phyloP scores from a whole-genome alignment of 805 yeast species.

The Cyberlindnera nakhonratchasimensis region DNA sequence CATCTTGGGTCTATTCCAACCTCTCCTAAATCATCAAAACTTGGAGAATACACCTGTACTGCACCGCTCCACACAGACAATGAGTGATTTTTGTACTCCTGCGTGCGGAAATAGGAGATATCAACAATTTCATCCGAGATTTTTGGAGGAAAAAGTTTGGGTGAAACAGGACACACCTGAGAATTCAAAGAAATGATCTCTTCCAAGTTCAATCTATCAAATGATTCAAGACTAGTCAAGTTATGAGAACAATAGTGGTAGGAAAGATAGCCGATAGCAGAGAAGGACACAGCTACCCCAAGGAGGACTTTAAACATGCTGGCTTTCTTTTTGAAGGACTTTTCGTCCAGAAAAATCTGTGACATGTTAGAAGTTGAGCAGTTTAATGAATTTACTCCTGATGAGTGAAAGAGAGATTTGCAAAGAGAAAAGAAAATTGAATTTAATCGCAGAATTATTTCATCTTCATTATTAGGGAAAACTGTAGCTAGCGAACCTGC shows the following conservation, averaged over 20 bases:
- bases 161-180: conserved; percentile 6
- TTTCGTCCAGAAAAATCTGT: conserved; percentile 3
- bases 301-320: not conserved
- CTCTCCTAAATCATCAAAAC: conserved; percentile 13
- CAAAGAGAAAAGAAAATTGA: not conserved
- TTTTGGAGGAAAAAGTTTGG: conserved; percentile 8
- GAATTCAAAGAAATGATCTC: not conserved
- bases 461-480: too few species aligned
- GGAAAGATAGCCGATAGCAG: conserved; percentile 2
- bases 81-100: conserved; percentile 15
- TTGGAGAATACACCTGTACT: conserved; percentile 13
- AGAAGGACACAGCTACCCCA: conserved; percentile 1
- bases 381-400: too few species aligned
- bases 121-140: conserved; percentile 4
- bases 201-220: not conserved
- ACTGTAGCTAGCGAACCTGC: too few species aligned
- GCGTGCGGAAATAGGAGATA: conserved; percentile 12
- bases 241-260: not conserved
- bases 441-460: not conserved
- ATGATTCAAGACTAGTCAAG: not conserved
- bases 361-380: not conserved
- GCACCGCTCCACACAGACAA: conserved; percentile 14
- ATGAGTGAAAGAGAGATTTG: not conserved
- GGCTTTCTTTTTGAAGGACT: not conserved
- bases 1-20: conserved; percentile 17